Evolutionary conservation across 78 protist genomes (phyloP).

Genomic region (Diacronema lutheri): DNA sequence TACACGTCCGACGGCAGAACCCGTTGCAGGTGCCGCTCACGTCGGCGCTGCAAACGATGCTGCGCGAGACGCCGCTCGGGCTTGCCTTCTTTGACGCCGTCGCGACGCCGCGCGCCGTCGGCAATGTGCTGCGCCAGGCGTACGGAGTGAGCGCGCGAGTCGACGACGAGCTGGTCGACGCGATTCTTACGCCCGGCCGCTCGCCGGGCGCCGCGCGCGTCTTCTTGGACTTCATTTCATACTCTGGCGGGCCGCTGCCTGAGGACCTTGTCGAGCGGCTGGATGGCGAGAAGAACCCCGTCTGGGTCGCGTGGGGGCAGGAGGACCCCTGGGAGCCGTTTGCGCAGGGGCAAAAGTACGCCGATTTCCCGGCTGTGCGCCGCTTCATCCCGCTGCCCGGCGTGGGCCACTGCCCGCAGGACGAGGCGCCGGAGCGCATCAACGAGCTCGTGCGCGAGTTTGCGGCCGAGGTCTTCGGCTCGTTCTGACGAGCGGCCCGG

Average conservation of each 20-base stretch:
- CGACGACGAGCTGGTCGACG: constrained; percentile 1
- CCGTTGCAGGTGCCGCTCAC: neutral
- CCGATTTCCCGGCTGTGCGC: neutral
- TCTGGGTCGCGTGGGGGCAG: constrained; percentile 25
- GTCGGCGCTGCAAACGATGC: constrained; percentile 16
- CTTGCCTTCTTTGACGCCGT: neutral
- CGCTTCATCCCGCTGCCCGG: constrained; percentile 13
- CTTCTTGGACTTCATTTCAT: constrained; percentile 23
- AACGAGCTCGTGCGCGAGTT: constrained; percentile 32
- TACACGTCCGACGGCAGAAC: neutral
- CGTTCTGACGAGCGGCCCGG: too few species aligned
- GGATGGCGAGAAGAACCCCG: neutral
- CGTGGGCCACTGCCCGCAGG: constrained; percentile 44
- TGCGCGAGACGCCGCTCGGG: constrained; percentile 33
- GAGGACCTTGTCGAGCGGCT: neutral
- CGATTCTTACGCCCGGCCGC: neutral
- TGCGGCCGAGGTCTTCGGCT: neutral
- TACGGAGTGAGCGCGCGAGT: neutral
- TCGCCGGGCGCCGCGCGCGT: neutral
- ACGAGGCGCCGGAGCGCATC: constrained; percentile 45
- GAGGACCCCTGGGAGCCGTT: constrained; percentile 50
- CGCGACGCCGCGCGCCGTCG: neutral
- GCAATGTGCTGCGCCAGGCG: neutral
- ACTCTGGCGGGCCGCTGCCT: constrained; percentile 29
- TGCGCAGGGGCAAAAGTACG: neutral